Conservation (phyloP, 345 rosid genomes). For the Mallotus nudiflorus region DNA sequence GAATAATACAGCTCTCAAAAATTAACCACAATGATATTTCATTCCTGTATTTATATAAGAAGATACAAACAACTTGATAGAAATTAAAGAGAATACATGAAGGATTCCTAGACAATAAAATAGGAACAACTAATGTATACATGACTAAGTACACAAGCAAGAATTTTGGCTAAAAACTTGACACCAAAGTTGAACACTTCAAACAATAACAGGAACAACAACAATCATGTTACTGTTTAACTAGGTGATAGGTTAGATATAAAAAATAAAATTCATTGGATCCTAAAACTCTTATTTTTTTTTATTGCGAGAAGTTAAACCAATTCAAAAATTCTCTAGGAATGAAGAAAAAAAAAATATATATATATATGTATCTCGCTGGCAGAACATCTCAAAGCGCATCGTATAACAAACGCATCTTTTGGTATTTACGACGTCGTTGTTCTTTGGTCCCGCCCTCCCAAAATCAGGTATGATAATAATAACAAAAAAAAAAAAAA, state of each 20-base stretch:
- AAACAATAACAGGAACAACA: too few species aligned
- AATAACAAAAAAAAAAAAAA: neutral
- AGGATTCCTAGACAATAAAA: neutral
- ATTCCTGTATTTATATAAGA: neutral
- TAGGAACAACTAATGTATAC: neutral
- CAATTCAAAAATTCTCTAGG: too few species aligned
- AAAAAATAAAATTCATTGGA: too few species aligned
- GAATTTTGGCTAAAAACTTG: neutral
- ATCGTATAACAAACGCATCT: neutral
- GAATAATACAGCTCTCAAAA: neutral
- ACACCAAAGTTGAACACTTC: neutral
- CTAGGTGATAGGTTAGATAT: too few species aligned
- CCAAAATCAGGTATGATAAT: neutral
- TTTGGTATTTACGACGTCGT: constrained; percentile 5
- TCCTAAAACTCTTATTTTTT: too few species aligned
- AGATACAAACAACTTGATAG: neutral
- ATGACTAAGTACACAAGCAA: neutral
- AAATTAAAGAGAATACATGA: neutral
- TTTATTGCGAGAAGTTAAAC: too few species aligned
- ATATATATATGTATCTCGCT: too few species aligned
- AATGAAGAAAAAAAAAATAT: too few species aligned
- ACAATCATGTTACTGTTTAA: neutral
- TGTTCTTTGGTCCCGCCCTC: too few species aligned
- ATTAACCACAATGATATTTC: neutral
- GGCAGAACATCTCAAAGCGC: neutral